Evolutionary conservation across 129 eudicot genomes (phyloP), one percentile per base, ranked within the genome.

Genomic region (Chrysanthemum seticuspe): DNA sequence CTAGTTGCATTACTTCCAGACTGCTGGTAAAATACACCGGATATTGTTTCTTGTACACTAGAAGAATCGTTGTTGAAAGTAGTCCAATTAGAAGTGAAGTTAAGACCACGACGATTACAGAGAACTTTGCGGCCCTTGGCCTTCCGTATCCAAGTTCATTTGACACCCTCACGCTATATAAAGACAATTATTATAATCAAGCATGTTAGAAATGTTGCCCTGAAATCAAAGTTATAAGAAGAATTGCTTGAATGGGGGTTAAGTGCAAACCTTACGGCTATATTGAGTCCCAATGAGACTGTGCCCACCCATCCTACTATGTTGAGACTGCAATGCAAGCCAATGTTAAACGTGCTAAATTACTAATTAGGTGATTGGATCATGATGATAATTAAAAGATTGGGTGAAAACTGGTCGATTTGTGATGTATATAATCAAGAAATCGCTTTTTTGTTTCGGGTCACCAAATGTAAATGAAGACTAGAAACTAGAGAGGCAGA

Each of bases 91-190:
- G 53, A 14, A 84, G 75, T 31, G 88, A 73, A 7, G 78, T 51
- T 47, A 80, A 14, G 12, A 51, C 64, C 6, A 70, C 74, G 8
- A 80, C 83, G 7, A 84, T 10, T 27, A 80, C 85, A 5, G 85
- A 54, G 47, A 84, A 74, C 60, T 68, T 49, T 25, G 80, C 74
- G 25, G 56, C 60, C 58, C 61, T 64, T 16, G 88, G 88, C 40
- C 81, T 79, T 48, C 68, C 15, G 16, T 57, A 68, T 12, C 85
- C 85, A 6, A 84, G 80, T 64, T 84, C 88, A 65, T 84, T 84
- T n/a, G 85, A 84, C 29, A 84, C 88, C 80, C 90, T 34, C 40
- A 87, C 86, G 60, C 93, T 87, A 88, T 18, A 61, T 2, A 52
- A 60, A 55, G 13, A 53, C 13, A 74, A 50, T 70, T 27, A 55